phyloP scores from a whole-genome alignment of 371 early-diverging fungal genomes.

The Saksenaea vasiformis region DNA sequence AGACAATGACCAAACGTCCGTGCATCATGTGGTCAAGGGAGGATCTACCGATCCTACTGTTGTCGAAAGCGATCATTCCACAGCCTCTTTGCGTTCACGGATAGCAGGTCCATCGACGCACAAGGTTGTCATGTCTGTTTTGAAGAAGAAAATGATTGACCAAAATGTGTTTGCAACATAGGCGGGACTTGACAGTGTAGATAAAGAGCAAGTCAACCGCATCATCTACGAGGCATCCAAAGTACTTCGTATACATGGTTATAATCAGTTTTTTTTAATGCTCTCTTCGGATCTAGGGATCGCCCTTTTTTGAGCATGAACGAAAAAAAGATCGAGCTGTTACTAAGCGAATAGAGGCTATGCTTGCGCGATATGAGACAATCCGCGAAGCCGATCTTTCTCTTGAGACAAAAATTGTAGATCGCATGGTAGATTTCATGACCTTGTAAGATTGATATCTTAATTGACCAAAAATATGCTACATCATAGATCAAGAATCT shows the following conservation, averaged over 20 bases:
- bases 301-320: conserved; percentile 62
- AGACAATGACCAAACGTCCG: not conserved
- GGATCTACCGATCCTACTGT: not conserved
- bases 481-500: conserved; percentile 33
- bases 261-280: not conserved
- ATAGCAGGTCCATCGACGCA: conserved; percentile 42
- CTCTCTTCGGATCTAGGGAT: conserved; percentile 41
- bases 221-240: conserved; percentile 67
- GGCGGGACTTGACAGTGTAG: conserved; percentile 49
- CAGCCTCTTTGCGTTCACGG: conserved; percentile 28
- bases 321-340: conserved; percentile 47
- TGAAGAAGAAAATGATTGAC: not conserved
- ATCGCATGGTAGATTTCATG: conserved; percentile 29
- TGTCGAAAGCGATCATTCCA: not conserved
- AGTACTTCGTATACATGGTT: conserved; percentile 21
- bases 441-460: not conserved
- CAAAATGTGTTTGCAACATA: conserved; percentile 9
- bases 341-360: conserved; percentile 44
- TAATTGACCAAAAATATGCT: too few species aligned
- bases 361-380: conserved; percentile 43
- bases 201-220: conserved; percentile 48
- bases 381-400: conserved; percentile 44
- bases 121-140: conserved; percentile 25
- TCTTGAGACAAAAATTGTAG: conserved; percentile 37
- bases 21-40: not conserved